Conservation (phyloP, 768 basidiomycete genomes). For the Collybia mongolica region DNA sequence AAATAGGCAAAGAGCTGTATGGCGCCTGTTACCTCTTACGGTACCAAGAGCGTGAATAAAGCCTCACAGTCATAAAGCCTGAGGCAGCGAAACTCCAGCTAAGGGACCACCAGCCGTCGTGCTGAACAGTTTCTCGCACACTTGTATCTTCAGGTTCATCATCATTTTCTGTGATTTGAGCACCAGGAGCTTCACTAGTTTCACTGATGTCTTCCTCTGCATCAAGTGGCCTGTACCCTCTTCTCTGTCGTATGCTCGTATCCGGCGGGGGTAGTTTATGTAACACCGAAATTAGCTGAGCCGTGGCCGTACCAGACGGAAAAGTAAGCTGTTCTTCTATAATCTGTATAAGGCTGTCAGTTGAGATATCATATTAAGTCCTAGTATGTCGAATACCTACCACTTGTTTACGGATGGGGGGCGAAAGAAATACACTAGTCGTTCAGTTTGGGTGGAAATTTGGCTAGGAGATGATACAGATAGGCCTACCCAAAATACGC, state of each 20-base stretch:
- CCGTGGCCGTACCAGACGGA: conserved; percentile 94
- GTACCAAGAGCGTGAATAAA: too few species aligned
- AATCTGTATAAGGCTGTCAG: conserved; percentile 47
- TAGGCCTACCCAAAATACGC: conserved; percentile 84
- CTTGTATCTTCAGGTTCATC: conserved; percentile 23
- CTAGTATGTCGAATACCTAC: conserved; percentile 39
- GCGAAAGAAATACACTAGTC: conserved; percentile 87
- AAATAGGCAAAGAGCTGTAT: conserved; percentile 80
- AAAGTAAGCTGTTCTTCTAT: conserved; percentile 93
- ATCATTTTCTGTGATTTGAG: conserved; percentile 16
- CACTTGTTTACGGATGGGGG: conserved; percentile 92
- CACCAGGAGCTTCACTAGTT: conserved; percentile 8
- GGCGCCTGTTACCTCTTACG: too few species aligned
- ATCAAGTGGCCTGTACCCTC: conserved; percentile 51
- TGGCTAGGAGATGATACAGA: not conserved
- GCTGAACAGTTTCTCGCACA: conserved; percentile 51
- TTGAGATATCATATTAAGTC: too few species aligned
- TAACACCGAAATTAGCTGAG: conserved; percentile 89
- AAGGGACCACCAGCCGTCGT: conserved; percentile 77
- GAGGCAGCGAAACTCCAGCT: conserved; percentile 78
- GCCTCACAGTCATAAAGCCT: conserved; percentile 68
- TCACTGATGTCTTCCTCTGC: conserved; percentile 29
- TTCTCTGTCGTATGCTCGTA: conserved; percentile 49
- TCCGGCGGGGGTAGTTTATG: conserved; percentile 74
- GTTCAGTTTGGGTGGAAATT: not conserved